phyloP scores from a whole-genome alignment of 148 eudicot species.

The Dysphania ambrosioides region DNA sequence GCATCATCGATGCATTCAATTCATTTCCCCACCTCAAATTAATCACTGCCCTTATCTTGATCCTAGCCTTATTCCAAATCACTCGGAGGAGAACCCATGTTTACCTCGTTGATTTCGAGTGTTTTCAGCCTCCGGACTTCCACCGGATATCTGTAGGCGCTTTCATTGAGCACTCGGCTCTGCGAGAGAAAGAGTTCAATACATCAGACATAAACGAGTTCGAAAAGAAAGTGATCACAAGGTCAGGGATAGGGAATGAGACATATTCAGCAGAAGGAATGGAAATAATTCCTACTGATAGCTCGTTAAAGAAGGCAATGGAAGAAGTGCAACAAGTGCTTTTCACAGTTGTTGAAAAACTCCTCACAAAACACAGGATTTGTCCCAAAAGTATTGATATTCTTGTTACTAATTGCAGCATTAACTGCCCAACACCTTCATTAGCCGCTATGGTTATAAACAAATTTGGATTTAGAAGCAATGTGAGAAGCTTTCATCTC shows the following conservation, averaged over 20 bases:
- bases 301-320: slow-evolving; percentile 25
- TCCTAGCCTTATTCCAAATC: slow-evolving; percentile 1
- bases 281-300: slow-evolving; percentile 27
- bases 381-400: slow-evolving; percentile 40
- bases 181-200: slow-evolving; percentile 4
- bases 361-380: slow-evolving; percentile 34
- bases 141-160: slow-evolving; percentile 27
- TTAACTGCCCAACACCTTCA: slow-evolving; percentile 43
- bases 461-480: slow-evolving; percentile 41
- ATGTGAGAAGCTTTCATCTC: slow-evolving; percentile 37
- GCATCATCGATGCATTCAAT: not conserved
- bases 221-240: slow-evolving; percentile 25
- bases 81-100: not conserved
- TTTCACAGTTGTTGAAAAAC: slow-evolving; percentile 29
- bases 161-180: slow-evolving; percentile 31
- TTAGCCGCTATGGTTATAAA: slow-evolving; percentile 38
- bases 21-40: slow-evolving; percentile 12
- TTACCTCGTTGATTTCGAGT: slow-evolving; percentile 30
- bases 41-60: slow-evolving; percentile 16
- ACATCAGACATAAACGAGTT: slow-evolving; percentile 29
- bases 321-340: slow-evolving; percentile 34
- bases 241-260: slow-evolving; percentile 35
- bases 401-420: slow-evolving; percentile 39
- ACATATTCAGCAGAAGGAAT: slow-evolving; percentile 22
- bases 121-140: slow-evolving; percentile 20